Conservation (phyloP, 164 flowering plant species). For the Vitis riparia region DNA sequence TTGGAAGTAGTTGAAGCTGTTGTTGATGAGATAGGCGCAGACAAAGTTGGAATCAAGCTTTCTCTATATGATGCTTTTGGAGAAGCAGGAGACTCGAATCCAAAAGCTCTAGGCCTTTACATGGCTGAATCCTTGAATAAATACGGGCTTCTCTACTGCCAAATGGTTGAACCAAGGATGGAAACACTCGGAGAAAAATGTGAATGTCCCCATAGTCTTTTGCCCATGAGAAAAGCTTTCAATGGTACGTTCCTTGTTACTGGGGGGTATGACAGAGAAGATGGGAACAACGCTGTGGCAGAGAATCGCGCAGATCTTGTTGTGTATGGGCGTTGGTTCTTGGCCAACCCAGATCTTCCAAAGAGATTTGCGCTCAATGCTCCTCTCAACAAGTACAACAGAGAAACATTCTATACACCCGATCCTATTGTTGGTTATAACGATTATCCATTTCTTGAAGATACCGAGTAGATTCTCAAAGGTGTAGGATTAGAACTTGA, state of each 20-base stretch:
- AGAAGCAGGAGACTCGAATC: slow-evolving; percentile 55
- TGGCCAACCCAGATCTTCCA: slow-evolving; percentile 28
- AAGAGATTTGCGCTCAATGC: slow-evolving; percentile 16
- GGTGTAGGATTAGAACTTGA: no score
- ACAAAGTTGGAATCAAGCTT: slow-evolving; percentile 55
- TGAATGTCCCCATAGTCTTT: slow-evolving; percentile 33
- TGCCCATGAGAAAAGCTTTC: slow-evolving; percentile 50
- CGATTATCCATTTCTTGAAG: slow-evolving; percentile 28
- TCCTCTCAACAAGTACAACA: slow-evolving; percentile 22
- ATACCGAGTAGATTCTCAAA: not conserved
- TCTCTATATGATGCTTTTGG: slow-evolving; percentile 45
- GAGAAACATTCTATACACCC: slow-evolving; percentile 15
- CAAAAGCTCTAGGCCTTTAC: slow-evolving; percentile 48
- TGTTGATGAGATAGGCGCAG: slow-evolving; percentile 54
- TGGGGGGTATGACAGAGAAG: slow-evolving; percentile 50
- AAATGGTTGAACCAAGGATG: slow-evolving; percentile 63
- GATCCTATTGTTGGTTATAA: slow-evolving; percentile 28
- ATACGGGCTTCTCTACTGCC: slow-evolving; percentile 42
- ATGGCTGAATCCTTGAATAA: slow-evolving; percentile 49
- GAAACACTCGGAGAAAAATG: slow-evolving; percentile 13
- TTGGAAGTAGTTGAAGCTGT: slow-evolving; percentile 55
- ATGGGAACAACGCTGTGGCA: slow-evolving; percentile 37
- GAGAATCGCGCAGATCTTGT: slow-evolving; percentile 25
- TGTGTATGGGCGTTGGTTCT: slow-evolving; percentile 23
- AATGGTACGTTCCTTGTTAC: slow-evolving; percentile 45